Conservation (phyloP, 805 yeast genomes). For the Yarrowia sp. region DNA sequence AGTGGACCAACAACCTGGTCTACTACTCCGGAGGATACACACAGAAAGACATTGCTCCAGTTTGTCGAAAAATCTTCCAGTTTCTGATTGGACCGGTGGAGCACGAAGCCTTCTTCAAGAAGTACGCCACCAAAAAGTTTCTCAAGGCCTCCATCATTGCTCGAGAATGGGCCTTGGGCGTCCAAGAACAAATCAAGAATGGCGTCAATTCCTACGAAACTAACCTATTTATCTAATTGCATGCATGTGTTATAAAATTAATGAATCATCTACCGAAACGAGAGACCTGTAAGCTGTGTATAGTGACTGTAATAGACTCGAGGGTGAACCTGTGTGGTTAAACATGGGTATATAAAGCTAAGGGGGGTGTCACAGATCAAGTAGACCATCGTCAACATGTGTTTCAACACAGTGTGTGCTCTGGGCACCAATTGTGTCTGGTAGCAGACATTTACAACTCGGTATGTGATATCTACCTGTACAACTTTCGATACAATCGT, state of each 20-base stretch:
- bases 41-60: constrained; percentile 66
- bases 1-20: constrained; percentile 83
- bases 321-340: background rate
- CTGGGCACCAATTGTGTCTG: too few species aligned
- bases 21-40: constrained; percentile 91
- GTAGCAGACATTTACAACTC: too few species aligned
- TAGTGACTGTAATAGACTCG: background rate
- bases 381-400: too few species aligned
- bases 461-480: too few species aligned
- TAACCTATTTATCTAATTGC: constrained; percentile 26
- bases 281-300: background rate
- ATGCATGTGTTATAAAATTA: constrained; percentile 20
- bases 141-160: constrained; percentile 55
- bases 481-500: background rate
- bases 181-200: constrained; percentile 20
- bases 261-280: constrained; percentile 11
- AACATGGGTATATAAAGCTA: background rate
- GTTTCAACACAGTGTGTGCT: too few species aligned
- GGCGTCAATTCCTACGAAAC: constrained; percentile 24
- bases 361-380: too few species aligned
- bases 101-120: constrained; percentile 90
- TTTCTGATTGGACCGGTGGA: constrained; percentile 73
- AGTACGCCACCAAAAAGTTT: constrained; percentile 84
- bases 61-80: constrained; percentile 70
- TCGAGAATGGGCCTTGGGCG: constrained; percentile 38